Evolutionary conservation across 495 filamentous ascomycete genomes (phyloP).

Genomic region (Aspergillus conjunctus): DNA sequence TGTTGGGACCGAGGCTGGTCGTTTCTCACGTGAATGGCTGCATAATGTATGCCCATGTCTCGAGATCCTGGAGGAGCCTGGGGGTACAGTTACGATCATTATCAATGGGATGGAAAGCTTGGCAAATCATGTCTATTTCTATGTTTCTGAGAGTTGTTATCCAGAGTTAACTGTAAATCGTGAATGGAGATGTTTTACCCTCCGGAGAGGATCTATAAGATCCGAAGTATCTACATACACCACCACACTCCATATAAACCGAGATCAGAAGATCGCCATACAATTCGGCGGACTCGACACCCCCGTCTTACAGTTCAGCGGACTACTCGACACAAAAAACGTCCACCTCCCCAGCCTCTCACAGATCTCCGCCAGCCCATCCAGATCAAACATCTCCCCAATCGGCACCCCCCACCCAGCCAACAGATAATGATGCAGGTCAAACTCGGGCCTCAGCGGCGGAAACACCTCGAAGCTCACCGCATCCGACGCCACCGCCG

Average conservation of each 20-base stretch:
- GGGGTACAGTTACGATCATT: too few relatives aligned
- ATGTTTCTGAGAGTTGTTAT: too few relatives aligned
- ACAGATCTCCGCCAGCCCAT: conserved; percentile 55
- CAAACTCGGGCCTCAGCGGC: conserved; percentile 48
- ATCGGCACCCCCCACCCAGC: conserved; percentile 69
- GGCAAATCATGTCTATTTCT: too few relatives aligned
- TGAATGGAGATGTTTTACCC: too few relatives aligned
- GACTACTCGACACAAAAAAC: conserved; percentile 70
- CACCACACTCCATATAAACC: not conserved
- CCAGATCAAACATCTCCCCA: conserved; percentile 67
- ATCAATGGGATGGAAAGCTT: too few relatives aligned
- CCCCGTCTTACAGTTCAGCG: conserved; percentile 55
- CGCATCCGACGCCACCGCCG: conserved; percentile 64
- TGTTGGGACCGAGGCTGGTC: too few relatives aligned
- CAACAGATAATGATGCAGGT: conserved; percentile 67
- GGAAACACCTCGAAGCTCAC: conserved; percentile 70
- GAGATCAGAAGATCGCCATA: conserved; percentile 49
- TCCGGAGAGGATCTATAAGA: too few relatives aligned
- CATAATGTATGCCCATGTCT: too few relatives aligned
- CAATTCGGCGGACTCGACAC: conserved; percentile 52
- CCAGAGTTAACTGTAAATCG: too few relatives aligned
- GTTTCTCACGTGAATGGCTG: too few relatives aligned
- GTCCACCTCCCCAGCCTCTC: conserved; percentile 61
- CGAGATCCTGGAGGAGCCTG: too few relatives aligned
- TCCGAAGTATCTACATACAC: not conserved